phyloP scores from a whole-genome alignment of 495 filamentous ascomycete genomes.

The Penicillium paxilli region DNA sequence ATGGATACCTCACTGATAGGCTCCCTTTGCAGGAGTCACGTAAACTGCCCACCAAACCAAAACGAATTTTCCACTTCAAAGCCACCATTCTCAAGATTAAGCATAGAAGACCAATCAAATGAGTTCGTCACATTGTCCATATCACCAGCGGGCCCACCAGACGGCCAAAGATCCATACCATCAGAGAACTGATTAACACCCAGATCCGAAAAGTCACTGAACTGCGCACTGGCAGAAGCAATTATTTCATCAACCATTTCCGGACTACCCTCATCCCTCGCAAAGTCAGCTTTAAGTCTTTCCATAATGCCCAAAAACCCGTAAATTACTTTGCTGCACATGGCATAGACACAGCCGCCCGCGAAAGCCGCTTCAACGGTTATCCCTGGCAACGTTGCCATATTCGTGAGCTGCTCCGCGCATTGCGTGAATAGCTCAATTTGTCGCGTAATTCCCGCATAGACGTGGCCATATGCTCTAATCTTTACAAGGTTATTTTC shows the following conservation, averaged over 20 bases:
- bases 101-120: background rate
- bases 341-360: background rate
- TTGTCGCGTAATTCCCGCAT: background rate
- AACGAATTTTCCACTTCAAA: background rate
- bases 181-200: background rate
- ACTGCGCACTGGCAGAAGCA: background rate
- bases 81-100: background rate
- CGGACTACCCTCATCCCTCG: background rate
- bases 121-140: background rate
- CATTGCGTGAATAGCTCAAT: background rate
- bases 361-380: background rate
- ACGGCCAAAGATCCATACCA: background rate
- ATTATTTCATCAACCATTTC: background rate
- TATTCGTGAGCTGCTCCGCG: background rate
- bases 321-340: background rate
- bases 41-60: background rate
- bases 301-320: background rate
- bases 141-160: background rate
- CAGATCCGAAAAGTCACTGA: background rate
- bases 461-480: background rate
- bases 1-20: no score
- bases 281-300: background rate
- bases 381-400: background rate
- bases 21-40: background rate
- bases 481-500: conserved; percentile 3